These are phyloP conservation scores for Catharanthus roseus DNA, from an alignment of 257 asterid species.

Conservation along the genomic window DNA sequence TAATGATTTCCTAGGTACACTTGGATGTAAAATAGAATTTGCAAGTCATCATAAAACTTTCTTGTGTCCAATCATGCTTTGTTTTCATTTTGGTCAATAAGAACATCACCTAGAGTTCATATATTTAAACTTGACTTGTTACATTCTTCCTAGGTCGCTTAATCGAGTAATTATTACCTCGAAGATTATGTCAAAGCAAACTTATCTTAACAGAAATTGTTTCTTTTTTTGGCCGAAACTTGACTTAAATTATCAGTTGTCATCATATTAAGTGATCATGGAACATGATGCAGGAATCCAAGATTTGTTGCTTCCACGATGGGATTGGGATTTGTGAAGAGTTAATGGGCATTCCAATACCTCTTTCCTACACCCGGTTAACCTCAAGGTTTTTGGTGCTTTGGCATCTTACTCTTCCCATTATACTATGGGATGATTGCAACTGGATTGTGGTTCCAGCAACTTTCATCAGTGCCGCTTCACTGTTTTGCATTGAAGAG, in stretches of 20 bases:
- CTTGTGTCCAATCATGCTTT: neutral
- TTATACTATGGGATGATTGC: slow-evolving; percentile 96
- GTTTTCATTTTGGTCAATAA: neutral
- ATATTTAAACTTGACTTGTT: neutral
- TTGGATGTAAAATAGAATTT: neutral
- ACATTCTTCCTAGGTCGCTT: neutral
- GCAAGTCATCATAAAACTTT: neutral
- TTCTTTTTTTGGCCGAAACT: too few relatives aligned
- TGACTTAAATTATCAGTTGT: too few relatives aligned
- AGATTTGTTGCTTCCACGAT: slow-evolving; percentile 76
- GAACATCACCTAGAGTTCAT: neutral
- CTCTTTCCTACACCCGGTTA: slow-evolving; percentile 87
- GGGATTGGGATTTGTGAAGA: slow-evolving; percentile 83
- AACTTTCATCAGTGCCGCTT: slow-evolving; percentile 90
- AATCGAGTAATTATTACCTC: neutral
- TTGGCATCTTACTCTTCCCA: slow-evolving; percentile 97
- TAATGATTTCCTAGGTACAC: slow-evolving; percentile 18
- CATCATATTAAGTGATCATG: neutral
- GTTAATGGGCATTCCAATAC: slow-evolving; percentile 80
- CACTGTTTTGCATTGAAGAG: slow-evolving; percentile 95
- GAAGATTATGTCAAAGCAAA: neutral
- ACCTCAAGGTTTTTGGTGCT: slow-evolving; percentile 92
- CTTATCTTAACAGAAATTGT: neutral
- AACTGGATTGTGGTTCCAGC: slow-evolving; percentile 98
- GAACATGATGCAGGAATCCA: slow-evolving; percentile 62